Base-by-base conservation (phyloP, 1,139 yeast species). In the Saccharomyces hybrid region DNA sequence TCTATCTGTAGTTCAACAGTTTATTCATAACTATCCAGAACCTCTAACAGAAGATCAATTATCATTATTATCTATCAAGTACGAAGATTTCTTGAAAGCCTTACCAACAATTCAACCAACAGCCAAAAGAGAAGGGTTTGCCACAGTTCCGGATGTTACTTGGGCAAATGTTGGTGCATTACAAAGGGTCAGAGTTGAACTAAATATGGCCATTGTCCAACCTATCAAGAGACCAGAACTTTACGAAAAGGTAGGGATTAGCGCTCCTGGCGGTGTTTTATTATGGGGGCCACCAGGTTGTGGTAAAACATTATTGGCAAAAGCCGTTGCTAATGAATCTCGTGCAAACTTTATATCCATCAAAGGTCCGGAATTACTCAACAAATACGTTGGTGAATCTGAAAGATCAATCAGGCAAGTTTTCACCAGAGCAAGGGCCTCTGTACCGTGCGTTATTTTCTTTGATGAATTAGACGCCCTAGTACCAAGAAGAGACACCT, bases 251-350 rank as follows among this genome's bases (percentile, higher is more conserved):
- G 97, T 93, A 7, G 99, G 99, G 70, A 91, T 93, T 42, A 82
- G 90, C 53, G 97, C 97, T 0, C 98, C 99, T 1, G 91, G 97
- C 0, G 99, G 99, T 54, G 99, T 93, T 0, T 74, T 93, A 23
- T 79, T 93, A 77, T 93, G 99, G 99, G 99, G 99, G 0, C 99
- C 99, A 1, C 99, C 99, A 2, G 99, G 99, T 25, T 93, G 98
- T 75, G 99, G 99, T 78, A 93, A 93, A 68, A 93, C 99, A 0
- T 76, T 93, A 54, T 75, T 93, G 51, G 99, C 98, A 1, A 93
- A 93, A 67, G 99, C 98, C 0, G 98, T 93, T 9, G 99, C 99
- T 13, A 91, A 93, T 68, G 98, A 93, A 71, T 88, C 97, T 1
- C 80, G 95, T 54, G 98, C 98, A 7, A 93, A 93, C 68, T 93